phyloP scores from a whole-genome alignment of 495 filamentous ascomycete species.

The Podospora conica region DNA sequence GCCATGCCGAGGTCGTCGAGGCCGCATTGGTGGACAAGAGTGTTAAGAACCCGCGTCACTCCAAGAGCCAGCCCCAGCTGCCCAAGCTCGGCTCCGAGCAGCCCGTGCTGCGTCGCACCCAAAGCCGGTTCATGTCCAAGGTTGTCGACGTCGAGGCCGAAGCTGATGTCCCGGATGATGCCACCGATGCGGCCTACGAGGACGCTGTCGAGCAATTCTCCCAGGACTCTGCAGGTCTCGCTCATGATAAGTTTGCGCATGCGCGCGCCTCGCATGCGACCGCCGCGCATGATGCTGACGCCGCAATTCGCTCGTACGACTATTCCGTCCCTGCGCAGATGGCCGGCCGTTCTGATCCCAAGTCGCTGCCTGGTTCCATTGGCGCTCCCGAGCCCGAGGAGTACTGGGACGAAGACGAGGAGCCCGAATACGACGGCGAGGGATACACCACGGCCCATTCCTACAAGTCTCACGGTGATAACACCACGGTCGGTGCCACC shows the following conservation, averaged over 20 bases:
- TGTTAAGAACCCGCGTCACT: slow-evolving; percentile 35
- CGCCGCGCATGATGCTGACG: background rate
- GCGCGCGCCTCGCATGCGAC: slow-evolving; percentile 3
- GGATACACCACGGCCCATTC: slow-evolving; percentile 74
- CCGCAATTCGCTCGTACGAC: background rate
- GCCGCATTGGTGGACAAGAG: slow-evolving; percentile 23
- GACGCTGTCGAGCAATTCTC: slow-evolving; percentile 38
- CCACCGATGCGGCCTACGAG: slow-evolving; percentile 36
- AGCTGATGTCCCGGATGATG: slow-evolving; percentile 27
- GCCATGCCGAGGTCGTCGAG: slow-evolving; percentile 14
- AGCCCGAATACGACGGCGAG: slow-evolving; percentile 75
- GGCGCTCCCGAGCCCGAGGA: slow-evolving; percentile 56
- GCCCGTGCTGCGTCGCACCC: slow-evolving; percentile 26
- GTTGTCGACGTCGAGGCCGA: slow-evolving; percentile 21
- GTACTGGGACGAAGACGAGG: slow-evolving; percentile 71
- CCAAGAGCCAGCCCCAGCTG: slow-evolving; percentile 40
- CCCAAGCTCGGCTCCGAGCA: slow-evolving; percentile 28
- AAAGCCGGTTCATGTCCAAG: slow-evolving; percentile 26
- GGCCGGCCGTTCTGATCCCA: background rate
- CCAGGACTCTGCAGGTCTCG: slow-evolving; percentile 8
- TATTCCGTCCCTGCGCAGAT: background rate
- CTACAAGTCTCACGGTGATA: slow-evolving; percentile 65
- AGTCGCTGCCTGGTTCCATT: slow-evolving; percentile 16
- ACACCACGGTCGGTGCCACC: slow-evolving; percentile 65
- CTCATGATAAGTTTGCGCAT: slow-evolving; percentile 4